Conservation (phyloP, 1,139 yeast genomes). For the Magnusiomyces suaveolens region DNA sequence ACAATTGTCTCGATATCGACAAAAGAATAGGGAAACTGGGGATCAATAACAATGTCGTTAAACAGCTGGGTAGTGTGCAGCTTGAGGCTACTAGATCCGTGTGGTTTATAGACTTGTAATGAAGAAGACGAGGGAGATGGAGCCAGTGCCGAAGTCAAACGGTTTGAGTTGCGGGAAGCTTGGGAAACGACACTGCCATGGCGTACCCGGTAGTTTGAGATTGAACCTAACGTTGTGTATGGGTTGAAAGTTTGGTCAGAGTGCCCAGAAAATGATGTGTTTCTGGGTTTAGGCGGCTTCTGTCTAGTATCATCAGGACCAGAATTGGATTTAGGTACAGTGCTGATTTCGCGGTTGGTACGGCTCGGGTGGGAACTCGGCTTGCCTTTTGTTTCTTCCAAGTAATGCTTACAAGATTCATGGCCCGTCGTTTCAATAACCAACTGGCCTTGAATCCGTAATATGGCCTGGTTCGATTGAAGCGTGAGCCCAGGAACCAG, state of each 20-base stretch:
- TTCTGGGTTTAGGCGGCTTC: neutral
- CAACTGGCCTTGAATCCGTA: neutral
- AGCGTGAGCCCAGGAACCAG: neutral
- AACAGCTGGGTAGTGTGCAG: neutral
- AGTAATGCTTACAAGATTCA: neutral
- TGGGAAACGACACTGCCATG: neutral
- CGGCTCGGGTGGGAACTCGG: neutral
- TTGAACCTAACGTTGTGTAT: neutral
- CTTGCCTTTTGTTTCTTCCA: neutral
- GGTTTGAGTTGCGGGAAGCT: neutral
- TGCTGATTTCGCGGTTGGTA: neutral
- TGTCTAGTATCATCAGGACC: neutral
- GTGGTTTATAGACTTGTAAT: neutral
- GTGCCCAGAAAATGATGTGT: neutral
- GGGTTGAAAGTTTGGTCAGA: neutral
- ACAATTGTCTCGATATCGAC: slow-evolving; percentile 11
- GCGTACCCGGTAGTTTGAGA: neutral
- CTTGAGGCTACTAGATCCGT: neutral
- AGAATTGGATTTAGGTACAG: neutral
- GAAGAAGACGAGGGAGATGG: neutral
- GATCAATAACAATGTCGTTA: slow-evolving; percentile 9
- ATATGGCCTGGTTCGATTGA: neutral
- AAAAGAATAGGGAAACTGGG: slow-evolving; percentile 10
- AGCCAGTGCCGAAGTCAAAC: neutral
- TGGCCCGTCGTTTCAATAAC: neutral